Evolutionary conservation across 768 basidiomycete genomes (phyloP).

Genomic region (Lentinula aciculospora): DNA sequence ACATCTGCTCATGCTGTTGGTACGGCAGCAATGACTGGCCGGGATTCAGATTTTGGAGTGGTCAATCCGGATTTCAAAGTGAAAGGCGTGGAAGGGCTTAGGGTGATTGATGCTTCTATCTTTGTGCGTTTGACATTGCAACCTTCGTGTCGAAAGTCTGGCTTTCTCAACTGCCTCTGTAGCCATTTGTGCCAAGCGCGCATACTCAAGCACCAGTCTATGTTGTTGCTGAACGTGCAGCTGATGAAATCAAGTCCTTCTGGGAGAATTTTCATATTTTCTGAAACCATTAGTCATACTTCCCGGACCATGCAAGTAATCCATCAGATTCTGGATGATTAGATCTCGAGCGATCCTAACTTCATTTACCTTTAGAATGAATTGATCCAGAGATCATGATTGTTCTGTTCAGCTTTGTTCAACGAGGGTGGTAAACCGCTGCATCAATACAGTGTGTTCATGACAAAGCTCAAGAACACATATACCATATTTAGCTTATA

Average conservation of each 20-base stretch:
- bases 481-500: too few species aligned
- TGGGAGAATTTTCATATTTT: neutral
- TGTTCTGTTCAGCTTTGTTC: too few species aligned
- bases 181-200: conserved; percentile 13
- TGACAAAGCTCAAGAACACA: too few species aligned
- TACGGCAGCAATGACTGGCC: conserved; percentile 15
- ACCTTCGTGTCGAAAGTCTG: neutral
- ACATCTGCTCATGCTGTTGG: conserved; percentile 17
- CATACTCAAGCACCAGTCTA: conserved; percentile 15
- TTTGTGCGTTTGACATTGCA: conserved; percentile 10
- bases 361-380: too few species aligned
- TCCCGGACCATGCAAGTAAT: too few species aligned
- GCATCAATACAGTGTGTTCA: too few species aligned
- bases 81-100: conserved; percentile 19
- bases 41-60: conserved; percentile 13
- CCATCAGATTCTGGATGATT: too few species aligned
- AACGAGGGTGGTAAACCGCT: too few species aligned
- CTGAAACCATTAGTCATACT: too few species aligned
- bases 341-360: too few species aligned
- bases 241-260: conserved; percentile 10
- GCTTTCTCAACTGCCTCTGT: neutral
- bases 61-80: conserved; percentile 20
- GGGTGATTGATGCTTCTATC: conserved; percentile 22
- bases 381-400: too few species aligned
- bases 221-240: conserved; percentile 13